A percentile compares a stretch with the other conserved stretches of the same genome.
phyloP scores from a whole-genome alignment of 2,329 filamentous ascomycete species.

The Rugonectria rugulosa region DNA sequence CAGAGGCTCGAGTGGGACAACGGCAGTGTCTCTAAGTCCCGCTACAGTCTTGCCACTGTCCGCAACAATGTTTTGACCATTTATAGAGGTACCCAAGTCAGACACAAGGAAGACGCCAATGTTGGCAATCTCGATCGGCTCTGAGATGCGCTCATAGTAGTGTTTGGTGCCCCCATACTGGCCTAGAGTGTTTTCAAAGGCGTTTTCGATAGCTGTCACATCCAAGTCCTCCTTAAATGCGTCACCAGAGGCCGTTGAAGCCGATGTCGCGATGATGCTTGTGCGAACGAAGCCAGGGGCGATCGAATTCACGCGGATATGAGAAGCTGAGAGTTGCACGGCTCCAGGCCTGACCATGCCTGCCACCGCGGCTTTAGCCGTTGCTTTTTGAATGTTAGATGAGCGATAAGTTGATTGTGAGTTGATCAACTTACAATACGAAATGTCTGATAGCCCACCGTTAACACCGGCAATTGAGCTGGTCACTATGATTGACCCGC shows the following conservation, averaged over 20 bases:
- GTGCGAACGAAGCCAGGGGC: conserved; percentile 18
- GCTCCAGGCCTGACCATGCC: conserved; percentile 18
- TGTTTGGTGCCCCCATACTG: conserved; percentile 1
- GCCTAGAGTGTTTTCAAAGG: conserved; percentile 2
- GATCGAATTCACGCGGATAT: conserved; percentile 26
- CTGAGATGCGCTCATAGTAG: conserved; percentile 25
- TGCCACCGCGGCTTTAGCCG: conserved; percentile 12
- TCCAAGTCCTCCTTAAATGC: neutral
- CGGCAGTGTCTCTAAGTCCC: conserved; percentile 11
- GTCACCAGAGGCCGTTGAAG: neutral
- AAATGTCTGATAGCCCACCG: conserved; percentile 17
- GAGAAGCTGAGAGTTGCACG: conserved; percentile 17
- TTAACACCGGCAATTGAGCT: conserved; percentile 21
- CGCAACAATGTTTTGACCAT: conserved; percentile 29
- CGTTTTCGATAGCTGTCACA: too few species aligned
- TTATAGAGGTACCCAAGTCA: conserved; percentile 18
- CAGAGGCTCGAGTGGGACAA: conserved; percentile 9
- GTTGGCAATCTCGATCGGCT: conserved; percentile 24
- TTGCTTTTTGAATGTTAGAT: neutral
- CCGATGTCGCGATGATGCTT: conserved; percentile 10
- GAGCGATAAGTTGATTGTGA: neutral
- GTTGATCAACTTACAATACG: conserved; percentile 12
- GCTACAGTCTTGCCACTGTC: conserved; percentile 25
- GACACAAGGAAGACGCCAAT: conserved; percentile 29
- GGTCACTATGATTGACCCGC: conserved; percentile 26